Evolutionary conservation across 768 basidiomycete species (phyloP).

Genomic region (Naganishia onofrii): DNA sequence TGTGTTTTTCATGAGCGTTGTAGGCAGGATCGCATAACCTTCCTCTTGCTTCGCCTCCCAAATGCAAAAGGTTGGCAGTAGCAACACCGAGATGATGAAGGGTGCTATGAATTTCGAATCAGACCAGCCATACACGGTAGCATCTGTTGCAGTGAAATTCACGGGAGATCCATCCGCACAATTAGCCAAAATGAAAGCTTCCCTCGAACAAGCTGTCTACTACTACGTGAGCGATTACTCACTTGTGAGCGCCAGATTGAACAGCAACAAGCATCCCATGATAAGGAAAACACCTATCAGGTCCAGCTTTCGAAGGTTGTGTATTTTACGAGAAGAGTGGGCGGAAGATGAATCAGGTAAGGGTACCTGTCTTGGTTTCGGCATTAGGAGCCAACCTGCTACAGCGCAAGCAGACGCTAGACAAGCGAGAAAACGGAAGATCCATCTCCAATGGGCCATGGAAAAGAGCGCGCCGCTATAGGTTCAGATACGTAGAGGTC

Average conservation of each 20-base stretch:
- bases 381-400: no score
- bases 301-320: neutral
- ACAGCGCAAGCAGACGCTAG: no score
- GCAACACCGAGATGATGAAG: neutral
- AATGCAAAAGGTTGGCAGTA: neutral
- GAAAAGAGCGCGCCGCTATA: neutral
- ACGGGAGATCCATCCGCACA: no score
- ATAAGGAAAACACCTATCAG: neutral
- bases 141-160: no score
- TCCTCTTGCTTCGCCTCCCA: neutral
- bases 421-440: constrained; percentile 3
- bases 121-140: neutral
- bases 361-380: neutral
- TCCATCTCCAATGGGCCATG: neutral
- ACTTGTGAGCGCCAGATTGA: neutral
- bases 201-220: no score
- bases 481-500: no score
- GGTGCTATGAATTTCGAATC: neutral
- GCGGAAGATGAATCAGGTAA: no score
- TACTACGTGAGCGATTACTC: no score
- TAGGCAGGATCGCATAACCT: neutral
- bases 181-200: no score
- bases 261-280: neutral
- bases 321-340: no score
- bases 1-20: neutral